Percentiles rank a stretch among this genome's conserved stretches.
These are phyloP conservation scores for Podospora didyma DNA, from an alignment of 495 filamentous ascomycete species.

Conservation along the genomic window DNA sequence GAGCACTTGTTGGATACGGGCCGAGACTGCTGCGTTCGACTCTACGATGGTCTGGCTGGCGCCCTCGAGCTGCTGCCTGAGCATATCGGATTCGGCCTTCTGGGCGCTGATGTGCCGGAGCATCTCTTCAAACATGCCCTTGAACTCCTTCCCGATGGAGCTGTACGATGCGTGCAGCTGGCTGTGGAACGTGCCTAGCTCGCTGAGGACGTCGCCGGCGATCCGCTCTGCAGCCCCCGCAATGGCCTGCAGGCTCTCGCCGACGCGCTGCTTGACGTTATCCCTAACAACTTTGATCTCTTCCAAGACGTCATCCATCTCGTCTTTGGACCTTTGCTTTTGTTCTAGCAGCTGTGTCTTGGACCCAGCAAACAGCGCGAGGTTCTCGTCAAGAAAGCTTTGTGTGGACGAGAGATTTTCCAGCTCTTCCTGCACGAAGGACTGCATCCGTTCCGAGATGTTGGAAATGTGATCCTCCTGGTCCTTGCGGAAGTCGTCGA, in stretches of 20 bases:
- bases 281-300: constrained; percentile 86
- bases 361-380: constrained; percentile 59
- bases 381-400: constrained; percentile 62
- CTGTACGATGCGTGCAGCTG: constrained; percentile 84
- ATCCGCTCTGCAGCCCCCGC: constrained; percentile 83
- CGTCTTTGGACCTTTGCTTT: constrained; percentile 66
- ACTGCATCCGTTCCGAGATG: constrained; percentile 64
- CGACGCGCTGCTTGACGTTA: constrained; percentile 79
- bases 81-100: constrained; percentile 66
- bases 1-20: constrained; percentile 65
- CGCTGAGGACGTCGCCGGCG: constrained; percentile 83
- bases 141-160: constrained; percentile 85
- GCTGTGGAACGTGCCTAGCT: constrained; percentile 75
- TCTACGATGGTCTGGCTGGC: constrained; percentile 63
- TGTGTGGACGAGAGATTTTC: constrained; percentile 62
- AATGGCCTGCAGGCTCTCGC: constrained; percentile 78
- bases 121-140: constrained; percentile 75
- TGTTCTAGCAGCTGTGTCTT: constrained; percentile 64
- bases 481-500: constrained; percentile 62
- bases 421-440: constrained; percentile 69
- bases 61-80: constrained; percentile 63
- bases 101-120: constrained; percentile 70
- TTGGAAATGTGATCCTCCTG: constrained; percentile 65
- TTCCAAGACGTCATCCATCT: constrained; percentile 87
- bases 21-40: constrained; percentile 60